These are phyloP conservation scores for Aureobasidium sp. DNA, from an alignment of 2,329 filamentous ascomycete species.

Conservation along the genomic window DNA sequence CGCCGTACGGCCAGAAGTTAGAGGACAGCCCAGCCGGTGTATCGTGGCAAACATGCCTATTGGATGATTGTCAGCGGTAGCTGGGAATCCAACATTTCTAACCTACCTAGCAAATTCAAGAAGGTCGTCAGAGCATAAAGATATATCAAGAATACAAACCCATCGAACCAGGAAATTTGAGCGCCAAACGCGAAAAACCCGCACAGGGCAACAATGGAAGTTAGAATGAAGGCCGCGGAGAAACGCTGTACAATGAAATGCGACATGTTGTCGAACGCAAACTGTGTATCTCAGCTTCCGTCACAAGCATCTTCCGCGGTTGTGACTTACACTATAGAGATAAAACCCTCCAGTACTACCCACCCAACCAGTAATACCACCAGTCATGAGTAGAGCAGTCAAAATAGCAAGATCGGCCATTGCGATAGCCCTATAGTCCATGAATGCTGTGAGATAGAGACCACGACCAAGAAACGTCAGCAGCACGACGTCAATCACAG, in stretches of 20 bases:
- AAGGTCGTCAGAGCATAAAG: conserved; percentile 53
- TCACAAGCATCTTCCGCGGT: too few relatives aligned
- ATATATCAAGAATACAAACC: conserved; percentile 54
- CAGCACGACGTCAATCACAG: conserved; percentile 54
- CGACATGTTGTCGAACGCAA: conserved; percentile 20
- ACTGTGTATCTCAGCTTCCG: neutral
- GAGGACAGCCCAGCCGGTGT: conserved; percentile 17
- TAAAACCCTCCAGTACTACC: conserved; percentile 58
- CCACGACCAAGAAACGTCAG: conserved; percentile 54
- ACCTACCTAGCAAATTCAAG: conserved; percentile 43
- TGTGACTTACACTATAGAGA: conserved; percentile 21
- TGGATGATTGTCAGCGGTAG: neutral
- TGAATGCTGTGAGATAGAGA: conserved; percentile 53
- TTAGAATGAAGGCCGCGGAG: conserved; percentile 17
- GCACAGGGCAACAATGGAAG: conserved; percentile 17
- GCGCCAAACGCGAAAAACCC: conserved; percentile 19
- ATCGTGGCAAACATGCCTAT: conserved; percentile 18
- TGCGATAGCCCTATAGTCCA: conserved; percentile 32
- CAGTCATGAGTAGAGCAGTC: conserved; percentile 46
- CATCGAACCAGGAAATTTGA: conserved; percentile 25
- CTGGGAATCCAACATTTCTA: too few relatives aligned
- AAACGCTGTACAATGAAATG: conserved; percentile 19
- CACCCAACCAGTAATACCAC: conserved; percentile 57
- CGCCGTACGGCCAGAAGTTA: conserved; percentile 46
- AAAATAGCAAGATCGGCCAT: conserved; percentile 19